Evolutionary conservation across 2,329 filamentous ascomycete genomes (phyloP).

Genomic region (Pseudocercospora fuligena): DNA sequence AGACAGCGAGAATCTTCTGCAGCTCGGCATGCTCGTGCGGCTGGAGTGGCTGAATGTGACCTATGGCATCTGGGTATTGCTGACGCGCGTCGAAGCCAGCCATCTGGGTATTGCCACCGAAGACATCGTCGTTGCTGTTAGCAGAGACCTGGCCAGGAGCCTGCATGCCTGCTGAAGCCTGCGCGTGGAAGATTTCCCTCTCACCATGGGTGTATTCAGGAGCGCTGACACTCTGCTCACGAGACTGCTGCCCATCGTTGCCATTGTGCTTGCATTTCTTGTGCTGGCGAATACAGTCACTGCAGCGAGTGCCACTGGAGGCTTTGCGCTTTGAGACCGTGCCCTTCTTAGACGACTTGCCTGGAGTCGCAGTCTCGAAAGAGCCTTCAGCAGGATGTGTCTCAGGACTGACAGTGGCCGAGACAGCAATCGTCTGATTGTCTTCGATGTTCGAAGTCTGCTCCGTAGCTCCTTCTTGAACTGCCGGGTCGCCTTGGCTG

Average conservation of each 20-base stretch:
- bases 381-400: neutral
- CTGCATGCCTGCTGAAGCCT: neutral
- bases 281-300: neutral
- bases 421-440: neutral
- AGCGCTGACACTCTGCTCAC: neutral
- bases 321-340: neutral
- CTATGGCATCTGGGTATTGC: neutral
- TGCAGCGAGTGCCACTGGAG: neutral
- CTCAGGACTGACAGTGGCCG: neutral
- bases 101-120: neutral
- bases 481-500: neutral
- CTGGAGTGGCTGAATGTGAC: neutral
- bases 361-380: neutral
- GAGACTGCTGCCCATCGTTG: neutral
- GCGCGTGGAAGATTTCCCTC: neutral
- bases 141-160: neutral
- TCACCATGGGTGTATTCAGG: neutral
- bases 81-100: neutral
- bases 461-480: neutral
- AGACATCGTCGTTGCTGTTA: neutral
- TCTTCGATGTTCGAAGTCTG: neutral
- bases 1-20: neutral
- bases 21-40: slow-evolving; percentile 5
- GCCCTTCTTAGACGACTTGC: neutral
- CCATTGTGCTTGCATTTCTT: neutral